Evolutionary conservation across 139 green algal species (phyloP).

Genomic region (Volvox reticuliferus): DNA sequence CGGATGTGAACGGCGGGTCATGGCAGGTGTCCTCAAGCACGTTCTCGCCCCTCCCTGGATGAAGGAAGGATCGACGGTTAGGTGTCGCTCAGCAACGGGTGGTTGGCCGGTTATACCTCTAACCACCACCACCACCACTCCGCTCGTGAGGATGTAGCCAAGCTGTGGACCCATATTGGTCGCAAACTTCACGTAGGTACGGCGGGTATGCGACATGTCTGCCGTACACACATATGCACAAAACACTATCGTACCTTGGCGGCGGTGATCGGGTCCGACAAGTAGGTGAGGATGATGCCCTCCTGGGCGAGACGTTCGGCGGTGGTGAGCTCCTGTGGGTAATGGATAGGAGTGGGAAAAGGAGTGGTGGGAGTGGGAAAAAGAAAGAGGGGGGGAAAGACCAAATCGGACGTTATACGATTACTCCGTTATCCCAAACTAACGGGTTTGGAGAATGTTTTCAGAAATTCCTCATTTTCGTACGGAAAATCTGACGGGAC

Average conservation of each 20-base stretch:
- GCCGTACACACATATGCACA: neutral
- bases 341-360: neutral
- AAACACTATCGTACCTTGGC: neutral
- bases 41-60: no score
- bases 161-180: no score
- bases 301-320: conserved; percentile 27
- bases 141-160: no score
- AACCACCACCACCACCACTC: no score
- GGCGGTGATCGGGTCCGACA: conserved; percentile 30
- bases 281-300: conserved; percentile 37
- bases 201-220: no score
- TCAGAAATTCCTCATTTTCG: neutral
- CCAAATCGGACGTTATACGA: neutral
- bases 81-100: no score
- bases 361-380: neutral
- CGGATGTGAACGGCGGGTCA: neutral
- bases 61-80: no score
- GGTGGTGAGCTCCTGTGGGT: neutral
- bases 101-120: no score
- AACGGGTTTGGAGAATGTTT: neutral
- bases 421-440: no score
- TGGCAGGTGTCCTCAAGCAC: neutral
- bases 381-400: neutral
- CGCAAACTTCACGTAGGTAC: no score
- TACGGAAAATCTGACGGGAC: neutral